Conservation (phyloP, 2,329 filamentous ascomycete genomes). For the Alternaria triticina region DNA sequence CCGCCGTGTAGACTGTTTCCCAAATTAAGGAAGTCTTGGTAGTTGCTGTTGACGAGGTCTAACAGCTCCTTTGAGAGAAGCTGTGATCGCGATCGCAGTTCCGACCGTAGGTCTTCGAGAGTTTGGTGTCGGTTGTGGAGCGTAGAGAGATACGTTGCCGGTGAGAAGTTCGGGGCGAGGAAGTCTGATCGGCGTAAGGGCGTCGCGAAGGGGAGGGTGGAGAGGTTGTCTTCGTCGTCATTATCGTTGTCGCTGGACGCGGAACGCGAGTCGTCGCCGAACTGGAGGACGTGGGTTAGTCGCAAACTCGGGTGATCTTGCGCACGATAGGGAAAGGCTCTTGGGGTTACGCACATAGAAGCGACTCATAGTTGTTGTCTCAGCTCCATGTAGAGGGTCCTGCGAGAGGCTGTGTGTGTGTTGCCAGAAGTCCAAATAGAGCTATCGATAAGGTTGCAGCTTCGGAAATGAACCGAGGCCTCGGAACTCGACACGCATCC, state of each 20-base stretch:
- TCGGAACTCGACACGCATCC: slow-evolving; percentile 16
- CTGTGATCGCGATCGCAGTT: slow-evolving; percentile 80
- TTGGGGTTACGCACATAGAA: slow-evolving; percentile 53
- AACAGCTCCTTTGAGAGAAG: slow-evolving; percentile 85
- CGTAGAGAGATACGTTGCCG: slow-evolving; percentile 81
- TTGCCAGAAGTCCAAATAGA: slow-evolving; percentile 16
- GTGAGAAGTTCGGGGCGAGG: slow-evolving; percentile 75
- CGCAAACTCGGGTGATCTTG: too few relatives aligned
- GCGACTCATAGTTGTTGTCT: slow-evolving; percentile 52
- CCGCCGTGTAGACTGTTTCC: slow-evolving; percentile 84
- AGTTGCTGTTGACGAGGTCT: slow-evolving; percentile 94
- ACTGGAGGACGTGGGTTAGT: slow-evolving; percentile 1
- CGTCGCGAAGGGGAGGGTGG: slow-evolving; percentile 82
- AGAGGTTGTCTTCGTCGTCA: slow-evolving; percentile 64
- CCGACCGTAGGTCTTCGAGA: slow-evolving; percentile 87
- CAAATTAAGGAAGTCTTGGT: slow-evolving; percentile 85
- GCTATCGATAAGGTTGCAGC: slow-evolving; percentile 34
- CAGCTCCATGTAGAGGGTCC: slow-evolving; percentile 12
- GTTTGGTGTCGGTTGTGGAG: slow-evolving; percentile 90
- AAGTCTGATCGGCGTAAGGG: slow-evolving; percentile 86
- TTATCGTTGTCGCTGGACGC: slow-evolving; percentile 10
- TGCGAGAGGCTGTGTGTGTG: not conserved
- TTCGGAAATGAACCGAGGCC: slow-evolving; percentile 33
- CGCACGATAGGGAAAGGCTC: not conserved
- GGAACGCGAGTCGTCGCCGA: slow-evolving; percentile 21